A percentile compares a stretch with the other conserved stretches of the same genome.
Conservation (phyloP, 202 grass and related monocot species). For the Saccharum hybrid region DNA sequence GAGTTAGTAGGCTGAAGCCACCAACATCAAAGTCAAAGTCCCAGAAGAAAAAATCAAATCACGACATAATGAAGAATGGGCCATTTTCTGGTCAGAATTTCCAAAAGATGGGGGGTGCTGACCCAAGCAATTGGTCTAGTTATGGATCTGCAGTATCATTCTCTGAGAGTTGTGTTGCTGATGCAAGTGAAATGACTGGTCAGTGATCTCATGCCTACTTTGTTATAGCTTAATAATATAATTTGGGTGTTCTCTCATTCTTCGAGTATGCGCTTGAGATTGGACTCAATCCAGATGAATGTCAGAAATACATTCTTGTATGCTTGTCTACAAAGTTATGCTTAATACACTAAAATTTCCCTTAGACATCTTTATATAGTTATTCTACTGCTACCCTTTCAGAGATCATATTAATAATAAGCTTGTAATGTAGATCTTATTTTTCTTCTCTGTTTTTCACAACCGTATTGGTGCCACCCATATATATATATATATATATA, state of each 20-base stretch:
- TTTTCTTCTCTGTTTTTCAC: slow-evolving; percentile 29
- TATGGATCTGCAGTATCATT: slow-evolving; percentile 87
- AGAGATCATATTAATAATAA: slow-evolving; percentile 15
- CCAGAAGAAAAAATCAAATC: slow-evolving; percentile 61
- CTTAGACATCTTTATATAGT: slow-evolving; percentile 25
- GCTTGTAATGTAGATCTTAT: slow-evolving; percentile 20
- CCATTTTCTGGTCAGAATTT: slow-evolving; percentile 89
- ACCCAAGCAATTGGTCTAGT: slow-evolving; percentile 79
- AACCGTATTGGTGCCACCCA: background rate
- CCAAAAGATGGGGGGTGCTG: slow-evolving; percentile 62
- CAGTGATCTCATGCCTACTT: slow-evolving; percentile 43
- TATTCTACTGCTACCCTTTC: slow-evolving; percentile 27
- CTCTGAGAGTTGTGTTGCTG: slow-evolving; percentile 78
- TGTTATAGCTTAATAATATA: slow-evolving; percentile 30
- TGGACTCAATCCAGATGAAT: slow-evolving; percentile 22
- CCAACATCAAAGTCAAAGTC: slow-evolving; percentile 42
- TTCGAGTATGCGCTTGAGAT: slow-evolving; percentile 23
- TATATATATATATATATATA: background rate
- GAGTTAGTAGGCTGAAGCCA: slow-evolving; percentile 60
- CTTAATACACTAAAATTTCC: background rate
- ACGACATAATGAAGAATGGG: slow-evolving; percentile 53
- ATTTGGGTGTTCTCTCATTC: slow-evolving; percentile 1
- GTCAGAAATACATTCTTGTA: slow-evolving; percentile 24
- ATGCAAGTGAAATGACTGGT: slow-evolving; percentile 88
- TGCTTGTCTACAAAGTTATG: slow-evolving; percentile 27